phyloP scores from a whole-genome alignment of 2,329 filamentous ascomycete genomes.

The Ophiostoma tasmaniense region DNA sequence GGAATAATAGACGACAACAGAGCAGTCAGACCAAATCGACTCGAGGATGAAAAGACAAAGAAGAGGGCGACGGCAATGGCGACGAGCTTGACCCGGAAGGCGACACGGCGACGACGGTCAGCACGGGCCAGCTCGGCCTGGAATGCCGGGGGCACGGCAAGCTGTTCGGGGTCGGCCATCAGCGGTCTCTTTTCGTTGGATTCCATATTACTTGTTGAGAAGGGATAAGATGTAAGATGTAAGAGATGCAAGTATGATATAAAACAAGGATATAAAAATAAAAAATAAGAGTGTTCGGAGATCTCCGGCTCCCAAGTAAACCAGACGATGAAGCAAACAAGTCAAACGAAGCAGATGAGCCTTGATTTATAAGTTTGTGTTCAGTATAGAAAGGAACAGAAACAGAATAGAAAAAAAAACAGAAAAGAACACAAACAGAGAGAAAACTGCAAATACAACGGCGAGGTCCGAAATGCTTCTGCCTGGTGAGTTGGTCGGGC shows the following conservation, averaged over 20 bases:
- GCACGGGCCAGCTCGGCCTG: neutral
- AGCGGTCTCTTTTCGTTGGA: neutral
- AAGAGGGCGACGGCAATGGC: neutral
- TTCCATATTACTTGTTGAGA: neutral
- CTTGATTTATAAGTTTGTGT: too few relatives aligned
- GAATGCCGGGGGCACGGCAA: neutral
- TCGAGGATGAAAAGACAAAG: neutral
- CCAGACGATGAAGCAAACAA: too few relatives aligned
- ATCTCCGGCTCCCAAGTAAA: neutral
- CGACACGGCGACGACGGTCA: neutral
- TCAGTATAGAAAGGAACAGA: too few relatives aligned
- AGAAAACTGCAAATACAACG: neutral
- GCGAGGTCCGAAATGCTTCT: slow-evolving; percentile 14
- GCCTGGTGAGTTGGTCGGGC: slow-evolving; percentile 5
- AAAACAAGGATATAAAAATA: too few relatives aligned
- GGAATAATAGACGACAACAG: neutral
- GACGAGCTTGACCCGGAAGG: neutral
- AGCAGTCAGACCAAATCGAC: neutral
- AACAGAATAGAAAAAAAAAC: neutral
- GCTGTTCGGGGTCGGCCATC: neutral
- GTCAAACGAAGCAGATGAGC: too few relatives aligned
- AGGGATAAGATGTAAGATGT: neutral
- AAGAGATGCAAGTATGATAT: too few relatives aligned
- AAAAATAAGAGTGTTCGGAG: too few relatives aligned
- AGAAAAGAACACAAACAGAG: neutral